These are phyloP conservation scores for Medicago lupulina DNA, from an alignment of 306 rosid species.

Conservation along the genomic window DNA sequence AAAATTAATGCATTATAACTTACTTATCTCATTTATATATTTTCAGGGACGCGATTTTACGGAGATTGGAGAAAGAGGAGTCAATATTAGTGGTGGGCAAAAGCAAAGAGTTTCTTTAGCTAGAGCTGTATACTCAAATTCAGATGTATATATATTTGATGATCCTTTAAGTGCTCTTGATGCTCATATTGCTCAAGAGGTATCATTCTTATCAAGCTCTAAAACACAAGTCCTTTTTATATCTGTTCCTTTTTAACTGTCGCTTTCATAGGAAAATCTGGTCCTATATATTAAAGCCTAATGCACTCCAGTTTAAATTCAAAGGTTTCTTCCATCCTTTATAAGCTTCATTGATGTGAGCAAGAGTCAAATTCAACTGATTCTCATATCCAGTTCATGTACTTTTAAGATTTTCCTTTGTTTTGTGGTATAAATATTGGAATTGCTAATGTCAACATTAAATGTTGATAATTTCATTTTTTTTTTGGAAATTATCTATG, in stretches of 20 bases:
- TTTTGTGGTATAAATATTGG: too few relatives aligned
- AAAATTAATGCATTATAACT: not conserved
- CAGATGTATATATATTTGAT: constrained; percentile 85
- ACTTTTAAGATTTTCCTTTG: too few relatives aligned
- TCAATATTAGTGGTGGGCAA: constrained; percentile 95
- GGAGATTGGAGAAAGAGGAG: constrained; percentile 95
- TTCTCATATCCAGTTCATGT: too few relatives aligned
- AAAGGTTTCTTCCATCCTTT: too few relatives aligned
- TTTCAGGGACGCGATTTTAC: constrained; percentile 81
- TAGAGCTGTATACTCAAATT: constrained; percentile 82
- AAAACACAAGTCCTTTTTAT: constrained; percentile 15
- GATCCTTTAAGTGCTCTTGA: constrained; percentile 97
- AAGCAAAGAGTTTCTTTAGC: constrained; percentile 96
- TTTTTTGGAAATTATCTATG: not conserved
- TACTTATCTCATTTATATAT: constrained; percentile 18
- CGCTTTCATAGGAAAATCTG: too few relatives aligned
- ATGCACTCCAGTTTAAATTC: too few relatives aligned
- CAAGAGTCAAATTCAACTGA: too few relatives aligned
- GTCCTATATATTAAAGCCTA: too few relatives aligned
- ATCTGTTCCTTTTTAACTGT: too few relatives aligned
- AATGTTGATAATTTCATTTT: constrained; percentile 5
- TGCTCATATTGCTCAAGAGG: constrained; percentile 86
- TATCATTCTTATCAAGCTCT: constrained; percentile 41
- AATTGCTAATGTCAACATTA: not conserved
- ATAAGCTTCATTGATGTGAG: too few relatives aligned